Base-by-base conservation (phyloP, 345 rosid genomes). In the Triadica sebifera region DNA sequence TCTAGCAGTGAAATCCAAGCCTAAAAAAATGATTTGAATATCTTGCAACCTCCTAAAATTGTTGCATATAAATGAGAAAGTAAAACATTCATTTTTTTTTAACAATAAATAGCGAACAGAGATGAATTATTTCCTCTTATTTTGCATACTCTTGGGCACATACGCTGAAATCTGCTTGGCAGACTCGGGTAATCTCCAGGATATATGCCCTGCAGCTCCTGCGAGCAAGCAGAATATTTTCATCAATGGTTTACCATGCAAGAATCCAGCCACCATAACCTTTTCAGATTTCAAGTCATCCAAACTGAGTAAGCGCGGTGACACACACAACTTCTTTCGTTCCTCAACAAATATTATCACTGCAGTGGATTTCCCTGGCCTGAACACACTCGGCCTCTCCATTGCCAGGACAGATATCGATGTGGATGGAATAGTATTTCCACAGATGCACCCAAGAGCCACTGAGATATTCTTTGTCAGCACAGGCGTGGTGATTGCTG, bases 371-470 rank as follows among this genome's bases (percentile, higher is more conserved):
- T 89, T 83, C 78, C 89, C 93, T 34, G 98, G 98, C 19, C 86
- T 94, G 61, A 94, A 94, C 79, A 92, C 98, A 3, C 92, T 89
- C 0, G 91, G 98, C 75, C 87, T 94, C 66, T 86, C 97, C 0
- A 68, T 89, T 5, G 91, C 92, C 15, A 85, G 98, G 49, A 88
- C 88, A 20, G 97, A 92, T 72, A 80, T 92, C 0, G 91, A 85
- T 0, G 72, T 82, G 16, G 90, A 88, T 56, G 89, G 98, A n/a
- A 16, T 81, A 8, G 86, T 87, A 70, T 8, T 85, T 65, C 88
- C 88, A 19, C 96, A 92, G 61, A 77, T 86, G 43, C 98, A 94
- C 76, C 98, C 98, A 2, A 87, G 97, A 78, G 86, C 96, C 55
- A 70, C 96, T 0, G 96, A 94, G 84, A 61, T 90, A 57, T 46